Percentiles rank a stretch among this genome's conserved stretches.
Conservation (phyloP, 2,329 filamentous ascomycete species). For the Botrytis aclada region DNA sequence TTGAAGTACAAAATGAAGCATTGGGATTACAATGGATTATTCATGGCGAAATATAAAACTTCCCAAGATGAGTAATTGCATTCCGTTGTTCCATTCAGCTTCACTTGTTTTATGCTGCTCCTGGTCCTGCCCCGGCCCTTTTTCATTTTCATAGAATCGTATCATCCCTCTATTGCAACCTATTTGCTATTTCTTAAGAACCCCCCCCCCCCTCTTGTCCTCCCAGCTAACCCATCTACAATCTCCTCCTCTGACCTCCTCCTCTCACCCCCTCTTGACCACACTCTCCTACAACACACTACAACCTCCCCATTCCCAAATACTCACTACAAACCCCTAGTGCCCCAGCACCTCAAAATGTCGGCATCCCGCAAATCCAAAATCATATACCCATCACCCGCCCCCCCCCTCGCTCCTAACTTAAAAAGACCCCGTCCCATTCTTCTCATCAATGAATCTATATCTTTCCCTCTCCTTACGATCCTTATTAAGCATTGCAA, state of each 20-base stretch:
- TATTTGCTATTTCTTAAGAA: neutral
- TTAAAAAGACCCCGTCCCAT: conserved; percentile 52
- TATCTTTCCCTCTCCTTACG: conserved; percentile 77
- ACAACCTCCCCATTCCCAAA: neutral
- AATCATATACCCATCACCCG: neutral
- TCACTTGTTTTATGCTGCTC: neutral
- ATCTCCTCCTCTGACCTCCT: neutral
- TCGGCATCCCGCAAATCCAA: neutral
- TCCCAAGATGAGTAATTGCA: neutral
- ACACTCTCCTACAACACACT: neutral
- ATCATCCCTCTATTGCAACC: neutral
- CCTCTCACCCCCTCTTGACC: no score
- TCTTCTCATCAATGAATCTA: conserved; percentile 79
- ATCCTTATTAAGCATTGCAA: conserved; percentile 75
- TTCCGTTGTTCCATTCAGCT: neutral
- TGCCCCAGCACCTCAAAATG: neutral
- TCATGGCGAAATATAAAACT: neutral
- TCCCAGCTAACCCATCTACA: neutral
- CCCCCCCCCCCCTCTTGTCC: no score
- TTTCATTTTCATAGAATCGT: neutral
- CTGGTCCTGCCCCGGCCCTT: neutral
- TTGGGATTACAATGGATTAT: neutral
- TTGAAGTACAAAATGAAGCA: neutral
- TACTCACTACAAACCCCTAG: neutral
- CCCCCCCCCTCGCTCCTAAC: neutral